Conservation (phyloP, 2,329 filamentous ascomycete species). For the Stachybotrys chlorohalonatus region DNA sequence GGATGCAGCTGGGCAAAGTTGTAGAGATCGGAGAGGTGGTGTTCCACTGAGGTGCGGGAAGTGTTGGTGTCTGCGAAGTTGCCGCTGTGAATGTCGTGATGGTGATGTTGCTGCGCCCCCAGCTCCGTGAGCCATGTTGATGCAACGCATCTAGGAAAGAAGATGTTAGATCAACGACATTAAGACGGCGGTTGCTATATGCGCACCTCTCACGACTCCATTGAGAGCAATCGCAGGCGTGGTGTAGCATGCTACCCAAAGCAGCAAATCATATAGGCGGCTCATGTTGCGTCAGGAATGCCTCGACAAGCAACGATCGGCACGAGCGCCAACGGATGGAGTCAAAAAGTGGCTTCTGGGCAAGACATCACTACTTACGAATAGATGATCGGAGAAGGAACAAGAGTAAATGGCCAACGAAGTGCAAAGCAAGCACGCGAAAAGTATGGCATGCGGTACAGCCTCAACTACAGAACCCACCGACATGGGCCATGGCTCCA, state of each 20-base stretch:
- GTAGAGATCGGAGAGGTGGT: slow-evolving; percentile 3
- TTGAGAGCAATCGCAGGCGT: not conserved
- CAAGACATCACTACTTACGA: no score
- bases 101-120: not conserved
- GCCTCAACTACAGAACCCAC: no score
- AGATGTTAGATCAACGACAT: not conserved
- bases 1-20: slow-evolving; percentile 21
- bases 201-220: not conserved
- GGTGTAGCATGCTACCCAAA: not conserved
- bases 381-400: no score
- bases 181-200: slow-evolving; percentile 1
- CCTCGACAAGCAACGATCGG: not conserved
- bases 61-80: not conserved
- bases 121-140: not conserved
- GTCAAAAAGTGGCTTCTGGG: not conserved
- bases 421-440: no score
- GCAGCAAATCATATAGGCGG: not conserved
- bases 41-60: not conserved
- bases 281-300: not conserved
- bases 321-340: not conserved
- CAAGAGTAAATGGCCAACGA: no score
- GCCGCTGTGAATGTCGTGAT: not conserved
- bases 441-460: no score
- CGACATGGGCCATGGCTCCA: not conserved
- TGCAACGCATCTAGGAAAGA: not conserved